Evolutionary conservation across 2,329 filamentous ascomycete species (phyloP).

Genomic region (Neopestalotiopsis rosae): DNA sequence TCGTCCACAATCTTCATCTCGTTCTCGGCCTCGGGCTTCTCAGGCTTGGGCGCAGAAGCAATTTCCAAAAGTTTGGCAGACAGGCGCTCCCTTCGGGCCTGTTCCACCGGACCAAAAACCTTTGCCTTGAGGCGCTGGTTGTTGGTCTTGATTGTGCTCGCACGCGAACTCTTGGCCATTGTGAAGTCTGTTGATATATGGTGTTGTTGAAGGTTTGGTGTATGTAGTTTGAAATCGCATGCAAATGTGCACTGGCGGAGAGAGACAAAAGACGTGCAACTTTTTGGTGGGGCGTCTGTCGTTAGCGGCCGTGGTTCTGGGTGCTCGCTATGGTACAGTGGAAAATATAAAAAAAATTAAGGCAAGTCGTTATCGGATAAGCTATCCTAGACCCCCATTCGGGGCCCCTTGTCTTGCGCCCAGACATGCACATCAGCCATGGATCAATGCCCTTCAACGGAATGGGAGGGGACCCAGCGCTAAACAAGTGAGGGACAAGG

Average conservation of each 20-base stretch:
- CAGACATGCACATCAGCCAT: not conserved
- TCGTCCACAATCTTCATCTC: constrained; percentile 55
- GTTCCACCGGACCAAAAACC: constrained; percentile 84
- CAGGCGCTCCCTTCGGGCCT: constrained; percentile 80
- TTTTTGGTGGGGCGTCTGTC: constrained; percentile 18
- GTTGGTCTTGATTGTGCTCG: constrained; percentile 83
- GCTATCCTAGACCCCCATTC: not conserved
- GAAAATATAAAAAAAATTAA: not conserved
- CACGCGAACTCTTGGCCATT: constrained; percentile 89
- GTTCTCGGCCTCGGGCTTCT: constrained; percentile 61
- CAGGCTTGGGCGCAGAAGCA: constrained; percentile 77
- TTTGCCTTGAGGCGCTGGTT: constrained; percentile 78
- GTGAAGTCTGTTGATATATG: constrained; percentile 11
- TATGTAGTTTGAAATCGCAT: not conserved
- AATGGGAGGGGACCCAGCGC: constrained; percentile 1
- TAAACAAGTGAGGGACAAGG: constrained; percentile 7
- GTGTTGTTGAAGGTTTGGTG: not conserved
- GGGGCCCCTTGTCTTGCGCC: not conserved
- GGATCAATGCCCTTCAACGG: not conserved
- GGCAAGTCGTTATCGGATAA: constrained; percentile 4
- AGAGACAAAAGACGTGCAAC: constrained; percentile 11
- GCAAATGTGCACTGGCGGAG: not conserved
- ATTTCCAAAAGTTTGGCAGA: constrained; percentile 86
- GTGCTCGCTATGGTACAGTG: not conserved
- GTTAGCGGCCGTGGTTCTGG: not conserved